Evolutionary conservation across 2,329 filamentous ascomycete species (phyloP), one percentile per base, ranked within the genome.

Genomic region (Pyrenophora seminiperda): DNA sequence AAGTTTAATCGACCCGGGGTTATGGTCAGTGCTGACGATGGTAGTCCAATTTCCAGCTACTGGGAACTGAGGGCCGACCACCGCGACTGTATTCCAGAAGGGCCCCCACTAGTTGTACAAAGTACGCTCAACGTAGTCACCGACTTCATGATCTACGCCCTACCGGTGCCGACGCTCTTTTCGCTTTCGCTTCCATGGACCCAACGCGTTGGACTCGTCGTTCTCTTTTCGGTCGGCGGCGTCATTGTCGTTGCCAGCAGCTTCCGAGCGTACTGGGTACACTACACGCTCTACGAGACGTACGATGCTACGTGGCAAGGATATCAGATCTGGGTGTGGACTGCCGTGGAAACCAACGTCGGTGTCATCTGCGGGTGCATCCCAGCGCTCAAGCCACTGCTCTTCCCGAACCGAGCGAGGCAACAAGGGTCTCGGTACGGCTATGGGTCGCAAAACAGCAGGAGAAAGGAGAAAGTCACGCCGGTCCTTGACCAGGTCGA

Each of bases 231-330:
- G 2, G 64, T 78, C 7, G 76, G 76, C 24, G 72, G 76, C 38
- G 61, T 78, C 33, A 77, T 78, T 39, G 76, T 76, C n/a, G 68
- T 78, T 34, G 76, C 76, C 2, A 76, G 77, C 17, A 67, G 72
- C 34, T 68, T 79, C 59, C 71, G 77, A 7, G 78, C 77, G 9
- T 79, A 77, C 67, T 78, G 68, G 69, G 73, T 78, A 30, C 77
- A 76, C 63, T 75, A 75, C 52, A 72, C 72, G 2, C 63, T 80
- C 22, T 73, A 75, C 43, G 56, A 65, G 15, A 77, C 70, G 30
- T 79, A 76, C 61, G 77, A 79, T 45, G 73, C 74, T 27, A 77
- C 76, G 4, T 79, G 77, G 77, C 67, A 69, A 45, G 73, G 75
- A 27, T 74, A 72, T 50, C 66, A 76, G 32, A 71, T 73, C 34